These are phyloP conservation scores for Flaveria ramosissima DNA, from an alignment of 129 eudicot genomes.

Conservation along the genomic window DNA sequence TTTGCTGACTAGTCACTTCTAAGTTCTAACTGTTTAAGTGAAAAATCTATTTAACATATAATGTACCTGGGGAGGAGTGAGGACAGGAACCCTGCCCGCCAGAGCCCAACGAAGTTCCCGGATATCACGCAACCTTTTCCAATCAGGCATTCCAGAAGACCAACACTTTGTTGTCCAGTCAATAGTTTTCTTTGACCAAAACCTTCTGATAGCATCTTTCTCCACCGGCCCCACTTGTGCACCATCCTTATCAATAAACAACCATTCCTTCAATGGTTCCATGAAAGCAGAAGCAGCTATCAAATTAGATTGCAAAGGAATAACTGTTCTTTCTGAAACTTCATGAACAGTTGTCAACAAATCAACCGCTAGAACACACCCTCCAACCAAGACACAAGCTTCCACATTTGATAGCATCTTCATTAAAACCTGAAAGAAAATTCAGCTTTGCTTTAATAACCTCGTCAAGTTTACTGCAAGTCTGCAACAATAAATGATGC, in stretches of 20 bases:
- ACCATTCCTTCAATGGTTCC: constrained; percentile 95
- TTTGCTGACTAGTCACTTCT: not conserved
- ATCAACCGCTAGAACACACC: constrained; percentile 95
- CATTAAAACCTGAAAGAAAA: constrained; percentile 74
- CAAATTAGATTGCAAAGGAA: constrained; percentile 91
- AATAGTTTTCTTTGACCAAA: constrained; percentile 86
- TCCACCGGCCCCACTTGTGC: constrained; percentile 93
- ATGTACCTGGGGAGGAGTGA: constrained; percentile 72
- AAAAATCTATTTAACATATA: not conserved
- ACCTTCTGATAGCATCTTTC: constrained; percentile 92
- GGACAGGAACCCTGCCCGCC: constrained; percentile 86
- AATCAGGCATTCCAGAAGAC: constrained; percentile 96
- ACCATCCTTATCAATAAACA: constrained; percentile 73
- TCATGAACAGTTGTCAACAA: constrained; percentile 88
- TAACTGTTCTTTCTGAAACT: constrained; percentile 95
- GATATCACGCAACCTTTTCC: constrained; percentile 90
- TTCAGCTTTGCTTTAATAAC: constrained; percentile 19
- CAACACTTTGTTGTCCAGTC: constrained; percentile 94
- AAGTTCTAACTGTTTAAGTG: not conserved
- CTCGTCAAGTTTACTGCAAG: not conserved
- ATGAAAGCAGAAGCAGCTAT: constrained; percentile 97
- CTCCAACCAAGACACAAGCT: constrained; percentile 96
- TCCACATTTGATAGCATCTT: constrained; percentile 86
- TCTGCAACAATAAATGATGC: not conserved
- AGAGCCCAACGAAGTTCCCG: constrained; percentile 99